Evolutionary conservation across 805 yeast genomes (phyloP).

Genomic region (Candida stauntonica): DNA sequence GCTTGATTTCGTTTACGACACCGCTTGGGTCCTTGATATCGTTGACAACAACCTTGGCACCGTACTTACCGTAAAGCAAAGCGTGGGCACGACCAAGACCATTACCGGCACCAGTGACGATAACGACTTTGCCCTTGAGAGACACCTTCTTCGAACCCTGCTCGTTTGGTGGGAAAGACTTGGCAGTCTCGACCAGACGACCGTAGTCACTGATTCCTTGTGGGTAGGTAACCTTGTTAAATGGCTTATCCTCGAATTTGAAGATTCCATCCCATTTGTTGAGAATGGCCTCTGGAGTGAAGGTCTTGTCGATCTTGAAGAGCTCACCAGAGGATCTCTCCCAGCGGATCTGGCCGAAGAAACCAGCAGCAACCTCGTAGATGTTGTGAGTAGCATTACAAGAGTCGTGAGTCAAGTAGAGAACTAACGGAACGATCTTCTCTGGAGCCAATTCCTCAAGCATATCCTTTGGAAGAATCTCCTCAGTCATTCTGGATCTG

Average conservation of each 20-base stretch:
- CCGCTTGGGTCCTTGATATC: slow-evolving; percentile 73
- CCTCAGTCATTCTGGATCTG: slow-evolving; percentile 93
- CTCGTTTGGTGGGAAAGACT: slow-evolving; percentile 49
- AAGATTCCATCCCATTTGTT: slow-evolving; percentile 57
- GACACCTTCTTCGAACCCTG: slow-evolving; percentile 57
- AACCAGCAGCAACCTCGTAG: slow-evolving; percentile 93
- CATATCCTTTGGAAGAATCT: slow-evolving; percentile 78
- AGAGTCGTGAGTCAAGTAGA: slow-evolving; percentile 68
- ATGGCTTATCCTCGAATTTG: slow-evolving; percentile 55
- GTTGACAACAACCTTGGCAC: slow-evolving; percentile 93
- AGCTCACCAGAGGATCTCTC: slow-evolving; percentile 85
- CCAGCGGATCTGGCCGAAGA: slow-evolving; percentile 90
- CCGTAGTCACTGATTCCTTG: slow-evolving; percentile 66
- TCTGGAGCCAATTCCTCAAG: slow-evolving; percentile 80
- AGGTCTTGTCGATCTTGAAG: slow-evolving; percentile 70
- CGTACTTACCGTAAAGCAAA: slow-evolving; percentile 75
- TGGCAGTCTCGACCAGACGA: slow-evolving; percentile 48
- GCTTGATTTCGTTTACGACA: slow-evolving; percentile 71
- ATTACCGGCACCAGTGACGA: slow-evolving; percentile 92
- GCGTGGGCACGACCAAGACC: slow-evolving; percentile 95
- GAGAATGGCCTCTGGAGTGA: slow-evolving; percentile 83
- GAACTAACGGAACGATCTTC: slow-evolving; percentile 87
- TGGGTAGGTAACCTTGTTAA: slow-evolving; percentile 63
- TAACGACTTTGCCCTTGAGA: slow-evolving; percentile 77
- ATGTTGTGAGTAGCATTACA: slow-evolving; percentile 65